Evolutionary conservation across 1,139 yeast genomes (phyloP), one percentile per base, ranked within the genome.

Genomic region (Diutina neorugosa): DNA sequence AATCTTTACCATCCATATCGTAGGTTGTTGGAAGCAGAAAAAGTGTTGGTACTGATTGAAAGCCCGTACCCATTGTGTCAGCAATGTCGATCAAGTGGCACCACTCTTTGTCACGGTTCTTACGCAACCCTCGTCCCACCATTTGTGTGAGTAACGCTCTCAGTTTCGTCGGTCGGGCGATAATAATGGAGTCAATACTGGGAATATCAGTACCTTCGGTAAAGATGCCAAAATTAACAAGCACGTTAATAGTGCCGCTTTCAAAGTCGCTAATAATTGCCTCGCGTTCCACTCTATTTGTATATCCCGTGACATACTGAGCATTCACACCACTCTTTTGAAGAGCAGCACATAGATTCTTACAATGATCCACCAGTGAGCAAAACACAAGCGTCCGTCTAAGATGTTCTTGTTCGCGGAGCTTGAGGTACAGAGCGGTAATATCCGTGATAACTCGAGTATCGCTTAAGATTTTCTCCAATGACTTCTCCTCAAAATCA

Each of bases 171-270:
- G 97, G 97, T 46, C 97, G 70, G 4, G 89, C 86, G 40, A 91
- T 68, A 51, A 91, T 71, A 8, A 91, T 69, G 27, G 90, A 84
- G 63, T 91, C 98, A 55, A 91, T 86, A 58, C 84, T 84, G 2
- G 98, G 98, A 21, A 91, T 84, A 67, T 91, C 98, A 0, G 98
- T 89, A 0, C 98, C 98, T 65, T 93, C 98, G 0, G 96, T 91
- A 60, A 91, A 85, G 2, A 91, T 89, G 23, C 86, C 89, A 62
- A 96, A 95, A 62, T 93, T 93, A 66, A 94, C 78, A 31, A 91
- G 67, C 0, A 93, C 95, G 3, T 85, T 81, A 27, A 87, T 73
- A 18, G 73, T 62, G 0, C 95, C 91, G 1, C 67, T 60, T 56
- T 74, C 77, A 63, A 91, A 91, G 51, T 78, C 84, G 2, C 71